phyloP scores from a whole-genome alignment of 495 filamentous ascomycete species.

The Annulohypoxylon maeteangense region DNA sequence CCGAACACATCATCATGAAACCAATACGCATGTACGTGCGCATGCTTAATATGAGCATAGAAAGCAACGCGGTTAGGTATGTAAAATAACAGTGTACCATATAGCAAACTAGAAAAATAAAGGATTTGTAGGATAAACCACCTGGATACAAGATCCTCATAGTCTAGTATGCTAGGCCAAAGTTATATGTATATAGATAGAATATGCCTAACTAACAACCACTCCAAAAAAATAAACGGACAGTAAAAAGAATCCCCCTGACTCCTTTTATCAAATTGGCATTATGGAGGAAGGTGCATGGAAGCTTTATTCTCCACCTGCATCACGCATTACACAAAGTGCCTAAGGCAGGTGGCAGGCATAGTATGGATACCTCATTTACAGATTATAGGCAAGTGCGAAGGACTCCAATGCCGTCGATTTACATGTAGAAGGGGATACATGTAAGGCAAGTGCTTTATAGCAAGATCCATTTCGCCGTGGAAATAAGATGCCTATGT shows the following conservation, averaged over 20 bases:
- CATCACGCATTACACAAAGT: neutral
- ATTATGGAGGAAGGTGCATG: constrained; percentile 11
- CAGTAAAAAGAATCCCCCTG: neutral
- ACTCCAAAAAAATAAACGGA: constrained; percentile 6
- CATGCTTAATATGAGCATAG: neutral
- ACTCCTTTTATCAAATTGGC: neutral
- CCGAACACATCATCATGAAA: too few species aligned
- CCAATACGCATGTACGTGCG: too few species aligned
- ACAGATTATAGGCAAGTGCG: neutral
- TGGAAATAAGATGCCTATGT: neutral
- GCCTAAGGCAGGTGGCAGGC: neutral
- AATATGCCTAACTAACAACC: neutral
- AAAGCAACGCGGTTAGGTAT: constrained; percentile 8
- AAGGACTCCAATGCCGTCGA: too few species aligned
- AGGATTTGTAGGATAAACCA: constrained; percentile 2
- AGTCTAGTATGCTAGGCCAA: neutral
- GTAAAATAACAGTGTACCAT: constrained; percentile 27
- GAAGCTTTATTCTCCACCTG: constrained; percentile 17
- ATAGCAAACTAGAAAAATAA: neutral
- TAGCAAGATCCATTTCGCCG: neutral
- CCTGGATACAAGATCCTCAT: neutral
- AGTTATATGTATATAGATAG: neutral
- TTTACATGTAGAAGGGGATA: neutral
- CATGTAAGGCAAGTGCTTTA: constrained; percentile 30
- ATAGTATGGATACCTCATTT: neutral